A percentile compares a stretch with the other conserved stretches of the same genome.
phyloP scores from a whole-genome alignment of 2,329 filamentous ascomycete genomes.

The Colletotrichum acutatum region DNA sequence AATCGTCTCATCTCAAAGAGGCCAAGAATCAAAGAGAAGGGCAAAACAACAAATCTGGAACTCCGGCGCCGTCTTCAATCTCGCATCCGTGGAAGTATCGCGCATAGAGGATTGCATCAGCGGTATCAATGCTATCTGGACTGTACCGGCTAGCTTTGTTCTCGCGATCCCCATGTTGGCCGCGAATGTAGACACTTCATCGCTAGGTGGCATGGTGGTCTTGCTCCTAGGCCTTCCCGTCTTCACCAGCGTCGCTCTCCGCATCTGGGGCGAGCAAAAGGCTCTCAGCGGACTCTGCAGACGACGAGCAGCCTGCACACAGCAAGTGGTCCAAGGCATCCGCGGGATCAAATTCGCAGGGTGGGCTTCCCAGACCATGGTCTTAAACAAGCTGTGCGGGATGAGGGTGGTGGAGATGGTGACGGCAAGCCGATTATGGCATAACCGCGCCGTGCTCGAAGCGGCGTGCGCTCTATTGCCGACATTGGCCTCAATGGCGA shows the following conservation, averaged over 20 bases:
- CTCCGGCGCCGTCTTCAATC: background rate
- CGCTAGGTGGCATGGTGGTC: background rate
- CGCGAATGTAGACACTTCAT: background rate
- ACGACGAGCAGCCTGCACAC: background rate
- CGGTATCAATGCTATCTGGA: constrained; percentile 1
- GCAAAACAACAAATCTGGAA: background rate
- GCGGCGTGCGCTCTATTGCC: background rate
- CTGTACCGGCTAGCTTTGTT: background rate
- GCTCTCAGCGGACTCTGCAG: constrained; percentile 1
- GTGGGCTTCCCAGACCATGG: background rate
- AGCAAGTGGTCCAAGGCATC: background rate
- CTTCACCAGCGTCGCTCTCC: background rate
- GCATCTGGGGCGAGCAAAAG: constrained; percentile 1
- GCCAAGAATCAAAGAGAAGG: background rate
- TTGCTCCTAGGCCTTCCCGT: background rate
- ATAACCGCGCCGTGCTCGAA: background rate
- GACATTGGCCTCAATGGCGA: background rate
- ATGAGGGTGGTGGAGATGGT: constrained; percentile 3
- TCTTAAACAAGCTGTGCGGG: background rate
- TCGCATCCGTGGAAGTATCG: background rate
- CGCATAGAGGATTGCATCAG: constrained; percentile 1
- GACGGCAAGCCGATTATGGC: background rate
- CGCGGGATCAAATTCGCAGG: constrained; percentile 1
- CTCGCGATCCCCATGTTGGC: background rate
- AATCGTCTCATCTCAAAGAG: background rate